Conservation (phyloP, 192 early-diverging fungal species). For the Podila epicladia region DNA sequence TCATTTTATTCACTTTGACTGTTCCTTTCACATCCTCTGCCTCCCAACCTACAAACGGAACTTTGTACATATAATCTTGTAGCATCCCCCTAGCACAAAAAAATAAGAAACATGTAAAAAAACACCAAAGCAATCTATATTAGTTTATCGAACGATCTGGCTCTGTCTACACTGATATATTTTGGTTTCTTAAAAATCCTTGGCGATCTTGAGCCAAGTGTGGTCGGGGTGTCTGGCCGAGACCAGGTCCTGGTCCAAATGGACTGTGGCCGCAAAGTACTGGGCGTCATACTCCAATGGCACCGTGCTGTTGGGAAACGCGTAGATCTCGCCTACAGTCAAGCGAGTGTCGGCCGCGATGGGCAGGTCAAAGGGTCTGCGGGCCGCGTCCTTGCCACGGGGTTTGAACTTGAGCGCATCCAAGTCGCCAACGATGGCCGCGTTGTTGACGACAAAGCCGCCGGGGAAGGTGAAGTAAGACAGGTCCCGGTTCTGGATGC, state of each 20-base stretch:
- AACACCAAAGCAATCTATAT: background rate
- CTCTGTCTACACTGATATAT: background rate
- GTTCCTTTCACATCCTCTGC: background rate
- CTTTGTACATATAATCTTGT: conserved; percentile 9
- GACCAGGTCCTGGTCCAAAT: conserved; percentile 36
- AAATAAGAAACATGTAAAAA: background rate
- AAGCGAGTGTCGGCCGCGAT: conserved; percentile 6
- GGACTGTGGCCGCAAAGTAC: conserved; percentile 24
- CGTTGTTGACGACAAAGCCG: conserved; percentile 29
- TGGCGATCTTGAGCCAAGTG: conserved; percentile 44
- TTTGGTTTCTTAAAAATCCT: background rate
- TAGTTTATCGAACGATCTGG: no score
- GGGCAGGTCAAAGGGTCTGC: conserved; percentile 4
- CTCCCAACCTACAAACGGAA: background rate
- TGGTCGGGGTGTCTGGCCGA: conserved; percentile 39
- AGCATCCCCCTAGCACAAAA: conserved; percentile 5
- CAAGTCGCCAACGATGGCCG: conserved; percentile 4
- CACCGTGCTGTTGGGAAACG: conserved; percentile 17
- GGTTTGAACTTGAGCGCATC: conserved; percentile 6
- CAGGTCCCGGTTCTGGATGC: conserved; percentile 29
- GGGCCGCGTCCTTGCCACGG: conserved; percentile 3
- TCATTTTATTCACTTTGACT: background rate
- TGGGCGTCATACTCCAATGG: conserved; percentile 36
- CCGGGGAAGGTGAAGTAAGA: conserved; percentile 49
- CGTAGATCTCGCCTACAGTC: conserved; percentile 33